Evolutionary conservation across 768 basidiomycete species (phyloP).

Genomic region (Mrakia gelida): DNA sequence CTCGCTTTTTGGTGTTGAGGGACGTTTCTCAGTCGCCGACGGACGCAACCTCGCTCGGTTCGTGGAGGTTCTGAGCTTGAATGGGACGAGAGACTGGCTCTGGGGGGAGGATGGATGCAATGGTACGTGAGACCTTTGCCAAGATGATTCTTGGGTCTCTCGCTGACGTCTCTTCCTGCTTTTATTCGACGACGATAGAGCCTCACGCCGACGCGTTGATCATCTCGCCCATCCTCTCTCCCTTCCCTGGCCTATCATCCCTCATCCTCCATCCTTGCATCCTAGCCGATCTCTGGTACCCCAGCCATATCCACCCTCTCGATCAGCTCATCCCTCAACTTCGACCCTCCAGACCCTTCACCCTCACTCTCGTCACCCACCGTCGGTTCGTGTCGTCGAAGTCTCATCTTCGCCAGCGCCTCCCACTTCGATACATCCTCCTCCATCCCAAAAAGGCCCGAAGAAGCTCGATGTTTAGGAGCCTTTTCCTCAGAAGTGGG

Average conservation of each 20-base stretch:
- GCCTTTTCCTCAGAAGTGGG: too few species aligned
- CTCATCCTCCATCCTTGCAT: neutral
- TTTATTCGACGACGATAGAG: too few species aligned
- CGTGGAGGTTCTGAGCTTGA: neutral
- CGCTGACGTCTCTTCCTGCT: too few species aligned
- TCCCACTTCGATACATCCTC: neutral
- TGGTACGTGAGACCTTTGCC: neutral
- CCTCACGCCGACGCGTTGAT: too few species aligned
- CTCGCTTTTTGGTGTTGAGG: neutral
- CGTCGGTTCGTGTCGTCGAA: too few species aligned
- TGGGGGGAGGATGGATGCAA: neutral
- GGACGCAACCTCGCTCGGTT: neutral
- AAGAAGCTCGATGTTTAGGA: neutral
- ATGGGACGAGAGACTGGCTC: neutral
- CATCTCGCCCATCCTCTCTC: neutral
- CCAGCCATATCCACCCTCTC: neutral
- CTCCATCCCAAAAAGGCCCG: neutral
- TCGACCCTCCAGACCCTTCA: neutral
- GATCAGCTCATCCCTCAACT: constrained; percentile 1
- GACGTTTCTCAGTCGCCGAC: neutral
- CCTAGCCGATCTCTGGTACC: neutral
- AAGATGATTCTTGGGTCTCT: too few species aligned
- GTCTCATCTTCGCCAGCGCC: neutral
- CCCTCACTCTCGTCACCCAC: neutral
- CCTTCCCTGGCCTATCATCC: neutral